Base-by-base conservation (phyloP, 768 basidiomycete genomes). In the Mycena amicta region DNA sequence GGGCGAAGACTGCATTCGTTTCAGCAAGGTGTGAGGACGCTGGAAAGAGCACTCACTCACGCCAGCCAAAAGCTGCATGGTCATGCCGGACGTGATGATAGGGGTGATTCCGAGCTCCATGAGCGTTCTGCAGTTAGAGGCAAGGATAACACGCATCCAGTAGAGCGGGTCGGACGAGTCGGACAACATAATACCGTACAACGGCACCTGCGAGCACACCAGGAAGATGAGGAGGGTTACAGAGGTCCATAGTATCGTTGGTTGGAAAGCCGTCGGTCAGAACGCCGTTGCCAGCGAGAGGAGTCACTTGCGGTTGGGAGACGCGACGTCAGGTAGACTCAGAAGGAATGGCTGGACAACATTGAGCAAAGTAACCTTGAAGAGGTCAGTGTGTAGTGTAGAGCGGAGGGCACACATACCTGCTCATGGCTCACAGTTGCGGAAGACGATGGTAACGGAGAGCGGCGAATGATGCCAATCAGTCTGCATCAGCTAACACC, bases 101-200 rank as follows among this genome's bases (percentile, higher is more conserved):
- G 97, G 97, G 27, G 88, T 95, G 67, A 98, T 98, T 59, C 97
- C 96, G 60, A 99, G 87, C 76, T 99, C 97, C 97, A 99, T 99
- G 61, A 98, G 88, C 1, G 97, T 98, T 63, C 97, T 97, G 59
- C 96, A 86, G 79, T 98, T 98, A 5, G 94, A 97, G 23, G 97
- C 96, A 60, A 99, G 86, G 77, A 99, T 98, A 79, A 96, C 96
- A 76, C 96, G 92, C 90, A 98, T 95, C 97, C 96, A 98, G 80
- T 97, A 98, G 41, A 99, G 87, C 15, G 97, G 97, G 79, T 99
- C 96, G 54, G 94, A 94, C 65, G 95, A 97, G 83, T 99, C 96
- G 59, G 95, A 97, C 27, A 94, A 97, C 89, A 98, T 96, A 86
- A 99, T 98, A 62, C 97, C 97, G 75, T 98, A 99, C 47, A 99